Base-by-base conservation (phyloP, 768 basidiomycete genomes). In the Calocybe indica region DNA sequence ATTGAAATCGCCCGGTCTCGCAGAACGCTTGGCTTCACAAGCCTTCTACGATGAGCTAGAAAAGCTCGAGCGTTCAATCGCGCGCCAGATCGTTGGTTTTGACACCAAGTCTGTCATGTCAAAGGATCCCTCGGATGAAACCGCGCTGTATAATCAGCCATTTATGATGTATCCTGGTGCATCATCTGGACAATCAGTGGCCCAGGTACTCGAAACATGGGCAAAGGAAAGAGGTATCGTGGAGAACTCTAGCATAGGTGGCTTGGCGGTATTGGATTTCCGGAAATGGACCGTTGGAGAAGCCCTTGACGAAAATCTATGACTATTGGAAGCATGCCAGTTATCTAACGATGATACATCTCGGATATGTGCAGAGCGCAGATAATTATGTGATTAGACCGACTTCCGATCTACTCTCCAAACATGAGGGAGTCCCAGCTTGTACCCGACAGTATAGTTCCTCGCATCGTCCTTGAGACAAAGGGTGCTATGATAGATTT, bases 1-100 rank as follows among this genome's bases (percentile, higher is more conserved):
- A 13, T 58, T 86, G 45, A 71, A 75, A 52, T 72, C 83, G 14
- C 61, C 71, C 47, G 55, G 69, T 46, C 62, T 86, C 40, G 48
- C 69, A 34, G 58, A 65, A 28, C 58, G 75, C 51, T 60, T 83
- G 39, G 63, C 62, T 11, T 71, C 75, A 2, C 62, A 73, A 41
- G 59, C 59, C n/a, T 83, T 85, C 56, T 65, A 70, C 28, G 61
- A 68, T n/a, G 79, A 86, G 35, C 66, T 89, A 12, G 70, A 70
- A 31, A 72, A 74, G 37, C 70, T 95, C 10, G 82, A 87, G 54
- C 81, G 88, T 15, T 78, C 85, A 2, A 52, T 95, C n/a, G 86
- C 85, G 7, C 77, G 91, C 37, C 93, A 95, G 65, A 83, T 92
- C 43, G 81, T 82, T 14, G 93, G 92, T 2, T 85, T 93, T 59